Conservation (phyloP, 495 filamentous ascomycete genomes). For the Astrothelium subdiscretum region DNA sequence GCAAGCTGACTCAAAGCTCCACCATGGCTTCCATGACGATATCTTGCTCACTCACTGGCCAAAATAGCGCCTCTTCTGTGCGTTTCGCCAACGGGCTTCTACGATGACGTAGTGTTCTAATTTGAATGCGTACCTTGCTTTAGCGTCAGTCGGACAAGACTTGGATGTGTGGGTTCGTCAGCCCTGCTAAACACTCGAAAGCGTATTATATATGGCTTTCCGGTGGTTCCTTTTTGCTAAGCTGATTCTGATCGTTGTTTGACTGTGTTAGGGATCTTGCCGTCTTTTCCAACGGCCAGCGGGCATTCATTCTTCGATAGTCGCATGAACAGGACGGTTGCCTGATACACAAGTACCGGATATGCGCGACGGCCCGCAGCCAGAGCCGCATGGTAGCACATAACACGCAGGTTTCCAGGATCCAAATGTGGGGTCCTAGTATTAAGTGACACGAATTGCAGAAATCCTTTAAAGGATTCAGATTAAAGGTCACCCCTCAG, state of each 20-base stretch:
- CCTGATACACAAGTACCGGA: not conserved
- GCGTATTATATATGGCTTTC: not conserved
- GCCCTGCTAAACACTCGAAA: not conserved
- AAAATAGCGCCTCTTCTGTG: no score
- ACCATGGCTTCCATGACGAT: no score
- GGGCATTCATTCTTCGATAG: no score
- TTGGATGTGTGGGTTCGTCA: not conserved
- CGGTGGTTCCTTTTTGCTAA: no score
- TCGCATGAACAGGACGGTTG: no score
- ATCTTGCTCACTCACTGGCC: no score
- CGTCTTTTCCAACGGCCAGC: no score
- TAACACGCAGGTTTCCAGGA: not conserved
- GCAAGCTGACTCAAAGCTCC: no score
- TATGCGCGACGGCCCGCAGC: not conserved
- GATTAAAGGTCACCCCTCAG: not conserved
- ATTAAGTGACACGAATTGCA: not conserved
- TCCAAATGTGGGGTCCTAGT: not conserved
- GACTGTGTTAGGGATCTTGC: no score
- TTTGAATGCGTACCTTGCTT: not conserved
- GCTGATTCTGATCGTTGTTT: no score
- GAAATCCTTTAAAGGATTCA: not conserved
- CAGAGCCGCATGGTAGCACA: not conserved
- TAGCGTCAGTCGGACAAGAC: not conserved
- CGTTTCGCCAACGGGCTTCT: not conserved
- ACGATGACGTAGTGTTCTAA: not conserved